Percentiles rank a stretch among this genome's conserved stretches.
phyloP scores from a whole-genome alignment of 179 eudicot species.

The Beta macrorhiza region DNA sequence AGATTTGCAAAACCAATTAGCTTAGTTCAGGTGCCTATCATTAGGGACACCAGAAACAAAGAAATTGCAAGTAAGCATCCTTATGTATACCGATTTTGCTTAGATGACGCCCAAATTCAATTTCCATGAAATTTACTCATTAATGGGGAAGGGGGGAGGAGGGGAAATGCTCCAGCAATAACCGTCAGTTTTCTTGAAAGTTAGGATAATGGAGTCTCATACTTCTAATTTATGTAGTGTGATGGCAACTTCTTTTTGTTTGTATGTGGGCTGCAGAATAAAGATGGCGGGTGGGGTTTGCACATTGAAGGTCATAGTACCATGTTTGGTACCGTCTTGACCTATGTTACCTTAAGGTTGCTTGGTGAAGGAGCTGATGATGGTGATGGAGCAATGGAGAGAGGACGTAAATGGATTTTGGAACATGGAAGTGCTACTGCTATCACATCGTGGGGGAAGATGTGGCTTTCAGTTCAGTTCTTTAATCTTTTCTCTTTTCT shows the following conservation, averaged over 20 bases:
- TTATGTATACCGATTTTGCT: background rate
- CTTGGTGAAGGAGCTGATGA: conserved; percentile 78
- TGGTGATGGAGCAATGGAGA: conserved; percentile 79
- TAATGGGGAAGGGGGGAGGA: background rate
- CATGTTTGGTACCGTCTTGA: conserved; percentile 86
- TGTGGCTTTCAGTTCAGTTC: conserved; percentile 88
- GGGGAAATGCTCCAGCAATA: too few species aligned
- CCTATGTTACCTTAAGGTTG: conserved; percentile 78
- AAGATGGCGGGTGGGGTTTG: conserved; percentile 98
- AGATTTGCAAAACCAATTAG: background rate
- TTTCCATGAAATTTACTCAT: background rate
- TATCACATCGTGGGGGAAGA: conserved; percentile 86
- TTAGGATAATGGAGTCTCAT: background rate
- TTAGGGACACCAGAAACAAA: background rate
- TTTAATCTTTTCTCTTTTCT: conserved; percentile 13
- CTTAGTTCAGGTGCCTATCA: background rate
- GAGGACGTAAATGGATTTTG: conserved; percentile 73
- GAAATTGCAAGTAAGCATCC: background rate
- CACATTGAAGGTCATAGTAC: conserved; percentile 93
- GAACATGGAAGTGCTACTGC: conserved; percentile 87
- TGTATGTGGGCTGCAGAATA: conserved; percentile 52
- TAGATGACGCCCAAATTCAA: background rate
- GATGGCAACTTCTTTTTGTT: background rate
- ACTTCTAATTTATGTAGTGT: background rate
- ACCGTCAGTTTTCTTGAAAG: background rate